phyloP scores from a whole-genome alignment of 2,329 filamentous ascomycete species.

The Curvularia lunata region DNA sequence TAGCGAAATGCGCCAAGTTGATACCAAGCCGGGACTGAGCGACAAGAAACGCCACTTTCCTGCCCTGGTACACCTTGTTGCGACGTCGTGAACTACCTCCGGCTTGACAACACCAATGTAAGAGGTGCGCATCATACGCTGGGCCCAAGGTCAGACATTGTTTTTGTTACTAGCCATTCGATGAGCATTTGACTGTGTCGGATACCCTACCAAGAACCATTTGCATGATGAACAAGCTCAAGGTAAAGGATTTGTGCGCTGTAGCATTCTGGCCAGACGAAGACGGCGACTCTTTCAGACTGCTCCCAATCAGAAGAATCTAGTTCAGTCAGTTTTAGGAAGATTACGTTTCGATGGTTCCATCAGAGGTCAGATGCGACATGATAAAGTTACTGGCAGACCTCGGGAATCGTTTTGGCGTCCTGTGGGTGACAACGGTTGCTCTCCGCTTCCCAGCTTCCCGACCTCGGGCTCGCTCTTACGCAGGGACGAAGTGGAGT shows the following conservation, averaged over 20 bases:
- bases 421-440: background rate
- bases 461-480: constrained; percentile 11
- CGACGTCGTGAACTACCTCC: constrained; percentile 13
- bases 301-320: background rate
- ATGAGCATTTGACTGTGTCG: background rate
- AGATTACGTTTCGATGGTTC: background rate
- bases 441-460: constrained; percentile 1
- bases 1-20: constrained; percentile 24
- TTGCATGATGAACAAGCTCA: background rate
- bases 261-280: background rate
- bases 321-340: background rate
- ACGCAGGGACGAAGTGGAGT: constrained; percentile 33
- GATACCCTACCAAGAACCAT: background rate
- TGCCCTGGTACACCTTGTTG: constrained; percentile 20
- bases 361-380: background rate
- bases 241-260: background rate
- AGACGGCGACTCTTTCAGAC: background rate
- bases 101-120: background rate
- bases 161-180: background rate
- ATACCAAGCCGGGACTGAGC: constrained; percentile 32
- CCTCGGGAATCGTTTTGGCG: background rate
- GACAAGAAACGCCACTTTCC: constrained; percentile 29
- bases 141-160: background rate
- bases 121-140: too few relatives aligned
- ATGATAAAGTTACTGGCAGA: background rate